phyloP scores from a whole-genome alignment of 768 basidiomycete species.

The Leucogyrophana mollusca region DNA sequence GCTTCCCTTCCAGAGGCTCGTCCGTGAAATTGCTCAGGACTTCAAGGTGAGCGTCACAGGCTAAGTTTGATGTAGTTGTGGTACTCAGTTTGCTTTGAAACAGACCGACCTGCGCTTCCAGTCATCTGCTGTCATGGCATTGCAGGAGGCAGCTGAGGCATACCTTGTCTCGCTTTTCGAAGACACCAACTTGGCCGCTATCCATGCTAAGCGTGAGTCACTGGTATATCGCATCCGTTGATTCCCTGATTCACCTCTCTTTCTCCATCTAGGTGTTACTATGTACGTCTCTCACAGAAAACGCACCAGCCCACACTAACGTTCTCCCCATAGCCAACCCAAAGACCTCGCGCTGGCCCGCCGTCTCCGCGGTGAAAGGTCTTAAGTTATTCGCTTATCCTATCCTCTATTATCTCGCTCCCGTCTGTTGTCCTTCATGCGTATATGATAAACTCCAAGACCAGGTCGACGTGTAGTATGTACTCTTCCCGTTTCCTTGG shows the following conservation, averaged over 20 bases:
- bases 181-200: constrained; percentile 89
- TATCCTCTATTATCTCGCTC: constrained; percentile 8
- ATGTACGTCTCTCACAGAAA: constrained; percentile 39
- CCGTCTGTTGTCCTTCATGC: constrained; percentile 14
- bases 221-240: not conserved
- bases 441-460: constrained; percentile 23
- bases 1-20: constrained; percentile 98
- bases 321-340: constrained; percentile 55
- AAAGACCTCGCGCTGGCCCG: constrained; percentile 88
- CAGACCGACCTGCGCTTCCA: constrained; percentile 94
- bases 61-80: not conserved
- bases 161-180: constrained; percentile 87
- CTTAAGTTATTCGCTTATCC: constrained; percentile 40
- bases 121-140: constrained; percentile 90
- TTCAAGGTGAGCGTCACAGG: constrained; percentile 68
- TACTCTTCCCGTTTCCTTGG: constrained; percentile 13
- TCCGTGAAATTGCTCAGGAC: constrained; percentile 95
- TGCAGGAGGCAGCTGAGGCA: constrained; percentile 91
- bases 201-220: constrained; percentile 75
- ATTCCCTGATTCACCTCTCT: constrained; percentile 10
- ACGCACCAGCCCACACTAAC: constrained; percentile 15
- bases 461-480: constrained; percentile 30
- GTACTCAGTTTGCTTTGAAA: constrained; percentile 4
- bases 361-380: constrained; percentile 83
- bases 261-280: constrained; percentile 43